Percentiles rank a stretch among this genome's conserved stretches.
phyloP scores from a whole-genome alignment of 306 rosid species.

The Glycine latifolia region DNA sequence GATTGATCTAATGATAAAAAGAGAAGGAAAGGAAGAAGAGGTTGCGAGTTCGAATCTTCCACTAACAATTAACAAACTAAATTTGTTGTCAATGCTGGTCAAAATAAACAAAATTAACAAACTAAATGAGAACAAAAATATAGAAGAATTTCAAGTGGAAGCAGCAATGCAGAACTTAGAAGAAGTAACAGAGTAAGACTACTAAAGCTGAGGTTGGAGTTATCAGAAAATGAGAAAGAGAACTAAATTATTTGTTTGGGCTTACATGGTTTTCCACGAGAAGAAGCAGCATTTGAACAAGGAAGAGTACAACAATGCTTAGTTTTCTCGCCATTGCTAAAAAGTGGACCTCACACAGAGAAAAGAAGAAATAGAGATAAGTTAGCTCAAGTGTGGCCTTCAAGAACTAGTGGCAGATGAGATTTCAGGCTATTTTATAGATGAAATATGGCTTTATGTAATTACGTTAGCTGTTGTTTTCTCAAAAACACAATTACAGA shows the following conservation, averaged over 20 bases:
- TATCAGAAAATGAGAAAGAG: constrained; percentile 14
- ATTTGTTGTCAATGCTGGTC: neutral
- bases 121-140: neutral
- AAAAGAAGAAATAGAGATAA: constrained; percentile 2
- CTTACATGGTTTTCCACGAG: constrained; percentile 63
- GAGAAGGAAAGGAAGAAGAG: too few relatives aligned
- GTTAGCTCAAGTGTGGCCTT: constrained; percentile 24
- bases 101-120: constrained; percentile 11
- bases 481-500: constrained; percentile 19
- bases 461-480: neutral
- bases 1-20: too few relatives aligned
- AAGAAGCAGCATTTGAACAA: constrained; percentile 51
- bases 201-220: constrained; percentile 14
- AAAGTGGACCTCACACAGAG: constrained; percentile 26
- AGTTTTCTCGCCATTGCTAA: constrained; percentile 60
- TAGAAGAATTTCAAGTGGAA: neutral
- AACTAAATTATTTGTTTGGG: neutral
- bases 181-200: too few relatives aligned
- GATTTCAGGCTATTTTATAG: constrained; percentile 41
- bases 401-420: neutral
- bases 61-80: too few relatives aligned
- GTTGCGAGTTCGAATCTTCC: too few relatives aligned
- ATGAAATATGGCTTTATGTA: constrained; percentile 35
- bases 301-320: constrained; percentile 40
- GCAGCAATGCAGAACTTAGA: neutral